A percentile compares a stretch with the other conserved stretches of the same genome.
These are phyloP conservation scores for Wickerhamiella brachini DNA, from an alignment of 805 yeast species.

Conservation along the genomic window DNA sequence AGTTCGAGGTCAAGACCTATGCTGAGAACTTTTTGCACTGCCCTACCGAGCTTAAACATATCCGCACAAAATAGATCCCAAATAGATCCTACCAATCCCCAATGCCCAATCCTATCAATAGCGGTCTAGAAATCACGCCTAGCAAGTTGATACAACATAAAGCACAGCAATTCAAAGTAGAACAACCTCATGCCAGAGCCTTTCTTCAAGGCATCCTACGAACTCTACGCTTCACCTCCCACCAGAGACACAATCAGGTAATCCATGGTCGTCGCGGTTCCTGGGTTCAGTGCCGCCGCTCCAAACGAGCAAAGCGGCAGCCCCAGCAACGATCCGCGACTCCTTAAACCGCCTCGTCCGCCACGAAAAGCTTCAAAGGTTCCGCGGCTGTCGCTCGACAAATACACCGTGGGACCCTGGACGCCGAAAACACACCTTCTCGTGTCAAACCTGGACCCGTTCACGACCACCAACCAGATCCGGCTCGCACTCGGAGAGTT, in stretches of 20 bases:
- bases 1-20: constrained; percentile 62
- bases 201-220: too few species aligned
- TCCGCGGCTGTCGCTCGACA: constrained; percentile 2
- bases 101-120: too few species aligned
- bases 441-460: constrained; percentile 1
- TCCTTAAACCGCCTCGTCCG: background rate
- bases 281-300: background rate
- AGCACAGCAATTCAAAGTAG: too few species aligned
- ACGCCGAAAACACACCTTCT: constrained; percentile 1
- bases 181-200: too few species aligned
- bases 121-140: too few species aligned
- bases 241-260: background rate
- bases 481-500: background rate
- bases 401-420: constrained; percentile 2
- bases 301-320: background rate
- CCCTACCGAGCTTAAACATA: constrained; percentile 59
- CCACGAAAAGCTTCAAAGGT: constrained; percentile 1
- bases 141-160: too few species aligned
- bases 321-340: background rate
- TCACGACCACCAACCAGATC: constrained; percentile 2
- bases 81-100: too few species aligned
- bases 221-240: too few species aligned
- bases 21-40: constrained; percentile 58
- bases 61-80: constrained; percentile 61
- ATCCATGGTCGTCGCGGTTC: background rate